These are phyloP conservation scores for Boletus smithii DNA, from an alignment of 1,284 basidiomycete species.

Conservation along the genomic window DNA sequence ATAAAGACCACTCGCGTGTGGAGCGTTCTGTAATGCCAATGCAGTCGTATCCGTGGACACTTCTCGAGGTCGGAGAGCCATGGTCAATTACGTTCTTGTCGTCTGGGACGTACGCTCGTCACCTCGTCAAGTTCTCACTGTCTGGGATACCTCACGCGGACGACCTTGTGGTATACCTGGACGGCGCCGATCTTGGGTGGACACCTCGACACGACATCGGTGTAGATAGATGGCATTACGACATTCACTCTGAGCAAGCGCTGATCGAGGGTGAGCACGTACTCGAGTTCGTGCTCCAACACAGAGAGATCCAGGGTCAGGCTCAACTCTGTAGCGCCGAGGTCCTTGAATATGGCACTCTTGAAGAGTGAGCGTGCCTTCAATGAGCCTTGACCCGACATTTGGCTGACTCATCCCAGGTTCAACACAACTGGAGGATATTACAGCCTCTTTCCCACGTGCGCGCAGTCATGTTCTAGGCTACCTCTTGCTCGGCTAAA, in stretches of 20 bases:
- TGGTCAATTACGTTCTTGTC: constrained; percentile 65
- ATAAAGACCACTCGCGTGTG: constrained; percentile 41
- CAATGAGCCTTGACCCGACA: neutral
- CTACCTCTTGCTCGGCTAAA: too few relatives aligned
- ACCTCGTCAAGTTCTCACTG: constrained; percentile 70
- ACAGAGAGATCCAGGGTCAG: constrained; percentile 46
- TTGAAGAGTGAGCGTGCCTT: constrained; percentile 50
- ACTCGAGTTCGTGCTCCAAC: constrained; percentile 56
- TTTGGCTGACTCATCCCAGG: constrained; percentile 37
- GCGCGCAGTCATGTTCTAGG: constrained; percentile 17
- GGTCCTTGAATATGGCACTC: constrained; percentile 71
- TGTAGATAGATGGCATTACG: constrained; percentile 72
- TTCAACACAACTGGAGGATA: constrained; percentile 59
- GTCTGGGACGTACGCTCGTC: constrained; percentile 59
- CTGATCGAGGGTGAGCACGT: constrained; percentile 52
- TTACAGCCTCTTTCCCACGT: constrained; percentile 77
- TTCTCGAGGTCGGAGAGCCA: constrained; percentile 58
- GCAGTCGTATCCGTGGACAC: constrained; percentile 72
- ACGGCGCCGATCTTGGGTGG: constrained; percentile 61
- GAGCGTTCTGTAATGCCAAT: constrained; percentile 76
- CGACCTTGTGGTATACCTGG: constrained; percentile 60
- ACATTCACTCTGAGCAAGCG: constrained; percentile 42
- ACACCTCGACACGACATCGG: constrained; percentile 52
- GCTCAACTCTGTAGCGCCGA: constrained; percentile 78
- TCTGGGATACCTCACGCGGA: constrained; percentile 62